Conservation (phyloP, 768 basidiomycete species). For the Leccinum barrowsii region DNA sequence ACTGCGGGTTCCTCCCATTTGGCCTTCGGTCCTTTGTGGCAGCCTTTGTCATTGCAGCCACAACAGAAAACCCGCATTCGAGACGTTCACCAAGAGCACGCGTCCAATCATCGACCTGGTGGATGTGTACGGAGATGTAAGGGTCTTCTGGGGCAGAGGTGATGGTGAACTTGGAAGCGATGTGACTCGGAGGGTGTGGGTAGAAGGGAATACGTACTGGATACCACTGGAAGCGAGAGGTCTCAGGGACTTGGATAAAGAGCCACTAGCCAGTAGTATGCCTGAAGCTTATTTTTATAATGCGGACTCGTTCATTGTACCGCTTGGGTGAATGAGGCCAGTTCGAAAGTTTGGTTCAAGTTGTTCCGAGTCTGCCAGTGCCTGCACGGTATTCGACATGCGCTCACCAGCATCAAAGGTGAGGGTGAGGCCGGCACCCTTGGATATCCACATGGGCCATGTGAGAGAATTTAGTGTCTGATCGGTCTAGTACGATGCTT, state of each 20-base stretch:
- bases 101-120: conserved; percentile 91
- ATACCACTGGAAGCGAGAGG: conserved; percentile 88
- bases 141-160: conserved; percentile 84
- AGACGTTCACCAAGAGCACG: conserved; percentile 80
- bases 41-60: too few relatives aligned
- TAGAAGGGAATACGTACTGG: conserved; percentile 58
- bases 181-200: neutral
- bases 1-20: too few relatives aligned
- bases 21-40: too few relatives aligned
- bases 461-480: too few relatives aligned
- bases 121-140: conserved; percentile 63
- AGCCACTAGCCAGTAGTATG: conserved; percentile 92
- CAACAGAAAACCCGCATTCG: conserved; percentile 20
- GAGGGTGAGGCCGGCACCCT: too few relatives aligned
- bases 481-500: too few relatives aligned
- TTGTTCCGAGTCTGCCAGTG: conserved; percentile 40
- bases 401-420: conserved; percentile 22
- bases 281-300: conserved; percentile 87
- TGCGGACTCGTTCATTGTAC: conserved; percentile 88
- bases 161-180: conserved; percentile 74
- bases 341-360: conserved; percentile 60
- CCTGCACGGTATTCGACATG: conserved; percentile 78
- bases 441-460: too few relatives aligned
- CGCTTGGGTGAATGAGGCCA: conserved; percentile 86
- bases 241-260: conserved; percentile 79